A percentile compares a stretch with the other conserved stretches of the same genome.
These are phyloP conservation scores for Bonia amplexicaulis DNA, from an alignment of 176 grass and related monocot genomes.

Conservation along the genomic window DNA sequence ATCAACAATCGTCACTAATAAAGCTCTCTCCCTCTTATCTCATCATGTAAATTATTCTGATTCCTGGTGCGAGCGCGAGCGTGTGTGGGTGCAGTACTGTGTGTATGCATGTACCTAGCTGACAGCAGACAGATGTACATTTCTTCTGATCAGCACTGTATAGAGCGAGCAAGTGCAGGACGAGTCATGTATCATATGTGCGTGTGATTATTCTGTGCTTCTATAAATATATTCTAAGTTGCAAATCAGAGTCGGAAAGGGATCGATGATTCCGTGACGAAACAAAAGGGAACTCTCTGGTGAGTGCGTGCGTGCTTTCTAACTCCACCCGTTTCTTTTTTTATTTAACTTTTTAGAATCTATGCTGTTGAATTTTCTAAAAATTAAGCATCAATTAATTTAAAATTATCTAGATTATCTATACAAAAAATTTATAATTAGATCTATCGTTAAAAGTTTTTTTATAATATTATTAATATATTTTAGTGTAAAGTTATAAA, in stretches of 20 bases:
- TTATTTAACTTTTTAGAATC: no score
- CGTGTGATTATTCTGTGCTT: background rate
- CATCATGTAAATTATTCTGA: conserved; percentile 31
- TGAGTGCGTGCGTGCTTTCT: no score
- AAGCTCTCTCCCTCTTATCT: background rate
- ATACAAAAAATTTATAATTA: no score
- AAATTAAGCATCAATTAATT: no score
- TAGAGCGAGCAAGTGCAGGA: conserved; percentile 13
- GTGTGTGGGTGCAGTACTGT: background rate
- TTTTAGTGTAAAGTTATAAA: no score
- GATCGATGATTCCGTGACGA: background rate
- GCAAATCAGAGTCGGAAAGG: background rate
- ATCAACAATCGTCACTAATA: conserved; percentile 18
- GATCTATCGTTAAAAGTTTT: no score
- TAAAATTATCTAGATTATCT: no score
- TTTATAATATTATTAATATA: no score
- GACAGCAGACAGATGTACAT: conserved; percentile 9
- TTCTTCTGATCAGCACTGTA: conserved; percentile 17
- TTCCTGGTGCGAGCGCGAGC: conserved; percentile 6
- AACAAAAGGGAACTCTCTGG: background rate
- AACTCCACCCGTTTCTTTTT: no score
- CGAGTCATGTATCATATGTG: background rate
- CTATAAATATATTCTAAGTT: background rate
- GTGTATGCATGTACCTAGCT: conserved; percentile 15
- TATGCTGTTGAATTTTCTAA: no score